phyloP scores from a whole-genome alignment of 352 stramenopile species.

The Globisporangium alternatum region DNA sequence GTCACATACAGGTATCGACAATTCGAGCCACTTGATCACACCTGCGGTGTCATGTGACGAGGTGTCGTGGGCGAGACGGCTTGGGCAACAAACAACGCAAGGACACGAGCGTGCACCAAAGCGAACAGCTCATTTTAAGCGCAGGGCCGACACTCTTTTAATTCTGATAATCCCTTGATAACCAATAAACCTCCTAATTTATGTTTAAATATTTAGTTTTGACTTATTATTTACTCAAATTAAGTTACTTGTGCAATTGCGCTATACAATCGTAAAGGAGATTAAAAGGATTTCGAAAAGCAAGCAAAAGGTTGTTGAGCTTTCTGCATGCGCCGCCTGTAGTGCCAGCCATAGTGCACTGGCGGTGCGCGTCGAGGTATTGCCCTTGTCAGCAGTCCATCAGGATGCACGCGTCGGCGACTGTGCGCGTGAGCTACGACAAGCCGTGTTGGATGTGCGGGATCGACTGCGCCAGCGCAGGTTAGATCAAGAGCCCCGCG shows the following conservation, averaged over 20 bases:
- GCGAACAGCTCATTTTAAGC: not conserved
- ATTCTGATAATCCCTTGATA: not conserved
- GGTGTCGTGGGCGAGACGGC: too few species aligned
- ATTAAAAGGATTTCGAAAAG: not conserved
- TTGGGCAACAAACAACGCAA: not conserved
- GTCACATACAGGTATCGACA: too few species aligned
- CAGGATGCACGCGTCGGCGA: not conserved
- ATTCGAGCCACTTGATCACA: too few species aligned
- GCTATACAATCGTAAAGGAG: not conserved
- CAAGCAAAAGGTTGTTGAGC: not conserved
- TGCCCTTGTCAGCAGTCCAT: not conserved
- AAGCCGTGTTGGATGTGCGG: too few species aligned
- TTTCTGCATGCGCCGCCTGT: not conserved
- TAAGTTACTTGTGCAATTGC: not conserved
- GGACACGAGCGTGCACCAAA: not conserved
- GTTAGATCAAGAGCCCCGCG: too few species aligned
- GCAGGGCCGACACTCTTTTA: not conserved
- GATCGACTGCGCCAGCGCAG: too few species aligned
- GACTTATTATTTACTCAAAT: not conserved
- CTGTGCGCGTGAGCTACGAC: not conserved
- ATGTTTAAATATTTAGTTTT: not conserved
- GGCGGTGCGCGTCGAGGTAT: not conserved
- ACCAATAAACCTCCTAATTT: not conserved
- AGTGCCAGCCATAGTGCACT: not conserved
- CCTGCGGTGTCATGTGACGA: too few species aligned